Conservation (phyloP, 192 early-diverging fungal genomes). For the Linnemannia schmuckeri region DNA sequence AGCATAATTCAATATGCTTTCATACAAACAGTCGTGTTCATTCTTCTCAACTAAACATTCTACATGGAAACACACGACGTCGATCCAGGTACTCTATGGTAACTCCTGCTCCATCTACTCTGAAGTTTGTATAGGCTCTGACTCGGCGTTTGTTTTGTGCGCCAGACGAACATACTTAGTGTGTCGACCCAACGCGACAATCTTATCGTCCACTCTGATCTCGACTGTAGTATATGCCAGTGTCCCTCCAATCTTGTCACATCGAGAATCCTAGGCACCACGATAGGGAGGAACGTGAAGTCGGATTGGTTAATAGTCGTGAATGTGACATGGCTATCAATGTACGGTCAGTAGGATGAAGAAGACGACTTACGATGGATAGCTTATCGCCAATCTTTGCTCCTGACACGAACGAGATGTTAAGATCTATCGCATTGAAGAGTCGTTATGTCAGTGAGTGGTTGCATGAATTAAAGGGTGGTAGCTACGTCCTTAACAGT, state of each 20-base stretch:
- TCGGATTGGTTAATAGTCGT: neutral
- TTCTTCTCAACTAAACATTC: neutral
- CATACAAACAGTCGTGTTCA: neutral
- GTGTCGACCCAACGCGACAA: slow-evolving; percentile 65
- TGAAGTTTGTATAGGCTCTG: neutral
- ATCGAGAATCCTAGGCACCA: slow-evolving; percentile 55
- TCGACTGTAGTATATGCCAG: slow-evolving; percentile 66
- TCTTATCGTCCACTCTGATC: slow-evolving; percentile 54
- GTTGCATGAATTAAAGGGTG: neutral
- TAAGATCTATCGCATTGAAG: slow-evolving; percentile 53
- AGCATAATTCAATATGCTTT: neutral
- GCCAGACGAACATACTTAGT: slow-evolving; percentile 66
- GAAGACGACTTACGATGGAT: slow-evolving; percentile 45
- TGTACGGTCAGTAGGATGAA: neutral
- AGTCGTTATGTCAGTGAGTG: neutral
- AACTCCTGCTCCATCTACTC: neutral
- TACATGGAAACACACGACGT: neutral
- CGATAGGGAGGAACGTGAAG: neutral
- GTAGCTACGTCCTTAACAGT: neutral
- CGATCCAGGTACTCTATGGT: neutral
- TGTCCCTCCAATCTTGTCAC: slow-evolving; percentile 66
- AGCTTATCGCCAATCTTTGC: slow-evolving; percentile 62
- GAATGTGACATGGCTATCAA: too few relatives aligned
- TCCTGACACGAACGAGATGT: slow-evolving; percentile 65
- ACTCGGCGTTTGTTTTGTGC: slow-evolving; percentile 35